Evolutionary conservation across 768 basidiomycete species (phyloP), one percentile per base, ranked within the genome.

Genomic region (Calocybe gangraenosa): DNA sequence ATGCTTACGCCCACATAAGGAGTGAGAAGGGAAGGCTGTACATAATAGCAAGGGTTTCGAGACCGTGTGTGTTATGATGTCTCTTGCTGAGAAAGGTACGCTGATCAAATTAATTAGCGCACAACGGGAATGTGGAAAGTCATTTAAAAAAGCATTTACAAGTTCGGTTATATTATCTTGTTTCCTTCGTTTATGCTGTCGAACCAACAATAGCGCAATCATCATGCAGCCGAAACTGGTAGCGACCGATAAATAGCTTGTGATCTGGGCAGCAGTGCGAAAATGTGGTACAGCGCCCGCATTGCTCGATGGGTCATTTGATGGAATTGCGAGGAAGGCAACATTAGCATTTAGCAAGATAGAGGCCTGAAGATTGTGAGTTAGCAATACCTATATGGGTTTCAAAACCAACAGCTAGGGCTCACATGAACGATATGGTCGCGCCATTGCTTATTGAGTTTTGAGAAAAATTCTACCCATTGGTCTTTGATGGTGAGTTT

Each of bases 311-410:
- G 65, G 61, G 34, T 52, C 69, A 11, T 72, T 66, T 17, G 67
- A 64, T 22, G 68, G 64, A 28, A 79, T 73, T 0, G 74, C 68
- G 9, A 81, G 62, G 48, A 78, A 74, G 0, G 66, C 69, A 3
- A 80, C 68, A 37, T 78, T 75, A 9, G 70, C 71, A 17, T 66
- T 70, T 20, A 79, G 55, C 1, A 80, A 61, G 1, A 79, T 71
- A 2, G 72, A 68, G 1, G 70, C 68, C 76, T 78, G 42, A 35
- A 6, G 25, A 11, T 5, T 28, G 11, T 28, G 6, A 28, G 5
- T 28, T 11, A 35, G 13, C 14, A 18, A 35, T 35, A n/a, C 5
- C 34, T 35, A 35, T 31, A 35, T 18, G 7, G 34, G 13, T 18
- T 40, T 14, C 10, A 30, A 20, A 31, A 28, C 15, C 19, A 23